These are phyloP conservation scores for Hypoxylon trugodes DNA, from an alignment of 495 filamentous ascomycete species.

Conservation along the genomic window DNA sequence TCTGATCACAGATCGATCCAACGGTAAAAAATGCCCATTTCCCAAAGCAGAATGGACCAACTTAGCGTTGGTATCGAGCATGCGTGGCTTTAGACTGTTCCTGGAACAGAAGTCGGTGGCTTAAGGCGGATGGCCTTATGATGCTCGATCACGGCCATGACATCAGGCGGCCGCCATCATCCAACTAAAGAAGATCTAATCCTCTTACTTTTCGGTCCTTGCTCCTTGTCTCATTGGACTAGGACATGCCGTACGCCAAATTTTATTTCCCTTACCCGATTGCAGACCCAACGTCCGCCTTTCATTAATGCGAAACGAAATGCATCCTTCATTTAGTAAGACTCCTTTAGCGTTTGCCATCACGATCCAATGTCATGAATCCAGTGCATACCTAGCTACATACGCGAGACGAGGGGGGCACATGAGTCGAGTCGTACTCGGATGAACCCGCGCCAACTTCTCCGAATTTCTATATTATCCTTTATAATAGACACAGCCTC, in stretches of 20 bases:
- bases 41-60: neutral
- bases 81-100: slow-evolving; percentile 25
- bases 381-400: neutral
- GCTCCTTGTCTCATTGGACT: neutral
- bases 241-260: slow-evolving; percentile 12
- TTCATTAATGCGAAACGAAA: slow-evolving; percentile 29
- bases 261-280: slow-evolving; percentile 2
- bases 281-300: slow-evolving; percentile 16
- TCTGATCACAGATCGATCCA: slow-evolving; percentile 9
- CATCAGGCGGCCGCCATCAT: slow-evolving; percentile 27
- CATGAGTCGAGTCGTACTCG: slow-evolving; percentile 14
- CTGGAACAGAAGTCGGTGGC: slow-evolving; percentile 12
- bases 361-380: neutral
- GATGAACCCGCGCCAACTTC: neutral
- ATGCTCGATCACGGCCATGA: slow-evolving; percentile 39
- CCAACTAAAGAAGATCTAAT: slow-evolving; percentile 24
- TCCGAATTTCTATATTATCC: neutral
- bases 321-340: slow-evolving; percentile 18
- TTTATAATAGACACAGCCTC: neutral
- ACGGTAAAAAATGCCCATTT: slow-evolving; percentile 7
- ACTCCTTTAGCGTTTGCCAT: slow-evolving; percentile 6
- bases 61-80: neutral
- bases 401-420: slow-evolving; percentile 1
- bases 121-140: slow-evolving; percentile 19
- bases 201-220: slow-evolving; percentile 12